Conservation (phyloP, 73 alveolate genomes). For the Stentor coeruleus region DNA sequence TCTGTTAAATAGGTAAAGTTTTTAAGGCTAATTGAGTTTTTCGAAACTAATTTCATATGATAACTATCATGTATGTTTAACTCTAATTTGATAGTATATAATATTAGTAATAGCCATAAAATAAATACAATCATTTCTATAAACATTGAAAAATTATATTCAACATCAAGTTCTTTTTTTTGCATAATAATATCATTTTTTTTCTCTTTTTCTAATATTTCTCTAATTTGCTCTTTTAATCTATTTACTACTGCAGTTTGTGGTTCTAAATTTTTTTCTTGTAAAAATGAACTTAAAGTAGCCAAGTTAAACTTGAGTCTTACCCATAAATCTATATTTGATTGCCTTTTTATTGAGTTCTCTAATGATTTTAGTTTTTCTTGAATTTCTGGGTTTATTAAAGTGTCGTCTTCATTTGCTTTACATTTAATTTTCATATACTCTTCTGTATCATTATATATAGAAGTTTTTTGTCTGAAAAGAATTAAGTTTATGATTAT, state of each 20-base stretch:
- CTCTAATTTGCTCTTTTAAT: constrained; percentile 26
- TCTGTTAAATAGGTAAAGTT: background rate
- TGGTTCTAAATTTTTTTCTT: background rate
- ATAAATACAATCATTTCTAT: background rate
- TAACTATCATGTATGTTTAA: background rate
- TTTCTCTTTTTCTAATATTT: constrained; percentile 35
- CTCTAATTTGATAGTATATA: background rate
- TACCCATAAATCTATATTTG: constrained; percentile 9
- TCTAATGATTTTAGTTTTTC: background rate
- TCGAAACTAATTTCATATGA: background rate
- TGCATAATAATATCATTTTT: constrained; percentile 21
- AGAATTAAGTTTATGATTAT: background rate
- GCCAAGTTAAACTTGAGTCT: constrained; percentile 26
- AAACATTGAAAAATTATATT: background rate
- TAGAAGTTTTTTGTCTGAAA: background rate
- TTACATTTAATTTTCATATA: background rate
- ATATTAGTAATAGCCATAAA: too few species aligned
- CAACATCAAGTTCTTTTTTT: constrained; percentile 13
- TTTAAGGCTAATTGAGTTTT: background rate
- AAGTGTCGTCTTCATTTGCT: background rate
- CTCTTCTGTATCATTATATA: background rate
- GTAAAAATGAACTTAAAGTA: background rate
- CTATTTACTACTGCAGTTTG: constrained; percentile 33
- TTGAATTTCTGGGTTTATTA: background rate
- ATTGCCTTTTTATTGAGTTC: constrained; percentile 23